Evolutionary conservation across 2,329 filamentous ascomycete genomes (phyloP).

Genomic region (Lasiodiplodia theobromae): DNA sequence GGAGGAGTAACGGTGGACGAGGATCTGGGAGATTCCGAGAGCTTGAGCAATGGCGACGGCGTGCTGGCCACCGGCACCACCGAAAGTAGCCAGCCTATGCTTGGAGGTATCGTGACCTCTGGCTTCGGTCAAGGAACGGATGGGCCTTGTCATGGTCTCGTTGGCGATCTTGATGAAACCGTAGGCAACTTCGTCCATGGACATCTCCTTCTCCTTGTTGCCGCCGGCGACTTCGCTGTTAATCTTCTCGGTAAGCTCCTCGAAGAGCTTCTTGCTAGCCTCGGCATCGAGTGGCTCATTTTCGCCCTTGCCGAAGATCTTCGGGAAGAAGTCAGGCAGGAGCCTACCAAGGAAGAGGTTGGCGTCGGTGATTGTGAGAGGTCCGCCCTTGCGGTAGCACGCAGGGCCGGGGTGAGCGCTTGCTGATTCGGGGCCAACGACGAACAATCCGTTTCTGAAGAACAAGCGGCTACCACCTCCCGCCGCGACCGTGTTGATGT

Average conservation of each 20-base stretch:
- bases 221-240: constrained; percentile 75
- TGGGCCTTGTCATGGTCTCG: constrained; percentile 89
- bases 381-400: constrained; percentile 89
- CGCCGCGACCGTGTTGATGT: constrained; percentile 94
- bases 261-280: constrained; percentile 77
- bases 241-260: constrained; percentile 77
- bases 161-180: constrained; percentile 91
- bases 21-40: constrained; percentile 82
- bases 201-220: constrained; percentile 67
- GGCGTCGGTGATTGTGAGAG: constrained; percentile 91
- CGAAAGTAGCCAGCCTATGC: constrained; percentile 90
- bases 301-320: constrained; percentile 92
- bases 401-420: constrained; percentile 89
- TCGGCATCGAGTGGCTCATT: constrained; percentile 78
- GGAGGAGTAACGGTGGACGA: constrained; percentile 87
- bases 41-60: constrained; percentile 89
- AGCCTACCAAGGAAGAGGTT: constrained; percentile 78
- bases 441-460: constrained; percentile 88
- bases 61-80: constrained; percentile 89
- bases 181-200: constrained; percentile 82
- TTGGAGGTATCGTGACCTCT: constrained; percentile 91
- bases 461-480: constrained; percentile 86
- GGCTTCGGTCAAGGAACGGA: constrained; percentile 88
- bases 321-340: constrained; percentile 90
- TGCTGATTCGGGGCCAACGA: constrained; percentile 88